Evolutionary conservation across 2,329 filamentous ascomycete genomes (phyloP).

Genomic region (Trichoderma harzianum): DNA sequence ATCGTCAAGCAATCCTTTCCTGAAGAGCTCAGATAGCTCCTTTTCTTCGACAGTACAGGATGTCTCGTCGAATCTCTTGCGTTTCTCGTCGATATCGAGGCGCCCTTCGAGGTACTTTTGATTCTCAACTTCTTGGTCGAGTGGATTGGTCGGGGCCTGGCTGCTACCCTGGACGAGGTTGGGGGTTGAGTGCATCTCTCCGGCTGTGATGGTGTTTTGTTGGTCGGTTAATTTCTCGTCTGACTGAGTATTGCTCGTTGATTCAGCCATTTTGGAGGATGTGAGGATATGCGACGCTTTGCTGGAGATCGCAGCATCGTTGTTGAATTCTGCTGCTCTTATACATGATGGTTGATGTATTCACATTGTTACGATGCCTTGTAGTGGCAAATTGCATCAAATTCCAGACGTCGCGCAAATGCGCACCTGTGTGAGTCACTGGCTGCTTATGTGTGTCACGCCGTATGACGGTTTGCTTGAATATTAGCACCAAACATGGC

Average conservation of each 20-base stretch:
- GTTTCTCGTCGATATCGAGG: not conserved
- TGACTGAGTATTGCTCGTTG: not conserved
- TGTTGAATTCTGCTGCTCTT: not conserved
- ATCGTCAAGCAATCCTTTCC: conserved; percentile 13
- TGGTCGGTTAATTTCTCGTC: not conserved
- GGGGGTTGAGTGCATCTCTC: not conserved
- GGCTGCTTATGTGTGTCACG: not conserved
- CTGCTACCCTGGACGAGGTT: not conserved
- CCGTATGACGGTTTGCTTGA: not conserved
- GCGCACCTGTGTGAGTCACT: conserved; percentile 3
- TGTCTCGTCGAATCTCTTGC: not conserved
- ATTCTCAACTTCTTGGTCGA: not conserved
- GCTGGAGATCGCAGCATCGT: not conserved
- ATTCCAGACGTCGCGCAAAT: not conserved
- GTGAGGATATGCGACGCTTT: not conserved
- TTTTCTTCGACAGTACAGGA: conserved; percentile 16
- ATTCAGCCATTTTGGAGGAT: not conserved
- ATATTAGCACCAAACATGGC: not conserved
- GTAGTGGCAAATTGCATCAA: not conserved
- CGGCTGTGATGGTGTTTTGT: not conserved
- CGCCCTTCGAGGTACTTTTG: not conserved
- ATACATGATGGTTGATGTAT: not conserved
- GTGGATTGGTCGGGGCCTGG: not conserved
- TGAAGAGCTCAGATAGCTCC: conserved; percentile 14
- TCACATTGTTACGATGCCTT: not conserved